These are phyloP conservation scores for Phalaenopsis equestris DNA, from an alignment of 106 monocot species.

Conservation along the genomic window DNA sequence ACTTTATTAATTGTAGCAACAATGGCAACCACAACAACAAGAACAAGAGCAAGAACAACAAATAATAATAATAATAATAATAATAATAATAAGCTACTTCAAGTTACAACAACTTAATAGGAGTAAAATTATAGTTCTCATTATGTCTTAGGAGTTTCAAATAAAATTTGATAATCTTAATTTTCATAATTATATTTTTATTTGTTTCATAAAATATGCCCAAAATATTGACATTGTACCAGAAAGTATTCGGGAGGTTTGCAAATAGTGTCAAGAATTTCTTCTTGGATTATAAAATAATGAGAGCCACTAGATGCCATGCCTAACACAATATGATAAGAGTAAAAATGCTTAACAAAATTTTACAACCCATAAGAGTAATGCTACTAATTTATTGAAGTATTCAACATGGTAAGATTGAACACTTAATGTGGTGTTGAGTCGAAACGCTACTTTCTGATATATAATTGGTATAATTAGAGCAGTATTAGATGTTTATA, in stretches of 20 bases:
- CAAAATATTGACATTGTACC: conserved; percentile 1
- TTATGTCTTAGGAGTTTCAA: background rate
- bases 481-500: background rate
- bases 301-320: background rate
- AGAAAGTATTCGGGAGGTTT: background rate
- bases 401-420: background rate
- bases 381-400: background rate
- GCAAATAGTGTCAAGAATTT: background rate
- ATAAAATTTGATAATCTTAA: background rate
- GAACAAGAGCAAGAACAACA: too few relatives aligned
- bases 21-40: too few relatives aligned
- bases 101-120: too few relatives aligned
- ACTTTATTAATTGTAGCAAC: too few relatives aligned
- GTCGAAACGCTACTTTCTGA: background rate
- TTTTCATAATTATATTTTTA: background rate
- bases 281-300: background rate
- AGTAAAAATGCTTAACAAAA: background rate
- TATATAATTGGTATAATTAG: background rate
- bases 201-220: background rate
- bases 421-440: background rate
- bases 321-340: background rate
- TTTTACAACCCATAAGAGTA: background rate
- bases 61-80: too few relatives aligned
- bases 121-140: background rate
- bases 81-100: too few relatives aligned